A percentile compares a stretch with the other conserved stretches of the same genome.
phyloP scores from a whole-genome alignment of 2,329 filamentous ascomycete genomes.

The Teratosphaeria epicoccoides region DNA sequence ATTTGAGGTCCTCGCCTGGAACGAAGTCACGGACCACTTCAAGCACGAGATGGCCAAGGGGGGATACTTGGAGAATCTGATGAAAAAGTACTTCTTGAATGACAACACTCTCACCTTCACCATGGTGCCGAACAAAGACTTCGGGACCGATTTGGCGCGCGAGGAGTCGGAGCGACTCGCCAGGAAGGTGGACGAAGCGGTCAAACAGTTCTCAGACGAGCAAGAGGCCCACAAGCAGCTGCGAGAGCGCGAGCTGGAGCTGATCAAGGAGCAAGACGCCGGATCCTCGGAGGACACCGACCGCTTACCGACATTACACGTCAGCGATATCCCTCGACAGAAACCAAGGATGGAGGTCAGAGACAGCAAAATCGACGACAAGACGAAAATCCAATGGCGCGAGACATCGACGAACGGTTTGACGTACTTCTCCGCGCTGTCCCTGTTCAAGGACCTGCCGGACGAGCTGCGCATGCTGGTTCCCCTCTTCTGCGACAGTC shows the following conservation, averaged over 20 bases:
- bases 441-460: slow-evolving; percentile 66
- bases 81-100: slow-evolving; percentile 84
- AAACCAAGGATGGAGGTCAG: slow-evolving; percentile 63
- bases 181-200: slow-evolving; percentile 60
- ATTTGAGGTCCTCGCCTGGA: slow-evolving; percentile 84
- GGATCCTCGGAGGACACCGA: slow-evolving; percentile 76
- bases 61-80: slow-evolving; percentile 69
- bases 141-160: slow-evolving; percentile 58
- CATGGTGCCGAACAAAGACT: slow-evolving; percentile 76
- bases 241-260: slow-evolving; percentile 64
- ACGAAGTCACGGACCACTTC: slow-evolving; percentile 75
- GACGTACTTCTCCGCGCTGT: slow-evolving; percentile 89
- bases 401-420: slow-evolving; percentile 90
- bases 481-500: slow-evolving; percentile 80
- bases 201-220: slow-evolving; percentile 57
- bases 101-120: slow-evolving; percentile 84
- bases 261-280: slow-evolving; percentile 55
- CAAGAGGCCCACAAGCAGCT: slow-evolving; percentile 62
- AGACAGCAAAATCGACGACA: slow-evolving; percentile 45
- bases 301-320: slow-evolving; percentile 76
- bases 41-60: slow-evolving; percentile 63
- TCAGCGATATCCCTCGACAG: slow-evolving; percentile 74
- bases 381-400: slow-evolving; percentile 70
- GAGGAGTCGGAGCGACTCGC: slow-evolving; percentile 71
- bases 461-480: slow-evolving; percentile 75